A percentile compares a stretch with the other conserved stretches of the same genome.
Conservation (phyloP, 2,329 filamentous ascomycete genomes). For the Sporothrix protearum region DNA sequence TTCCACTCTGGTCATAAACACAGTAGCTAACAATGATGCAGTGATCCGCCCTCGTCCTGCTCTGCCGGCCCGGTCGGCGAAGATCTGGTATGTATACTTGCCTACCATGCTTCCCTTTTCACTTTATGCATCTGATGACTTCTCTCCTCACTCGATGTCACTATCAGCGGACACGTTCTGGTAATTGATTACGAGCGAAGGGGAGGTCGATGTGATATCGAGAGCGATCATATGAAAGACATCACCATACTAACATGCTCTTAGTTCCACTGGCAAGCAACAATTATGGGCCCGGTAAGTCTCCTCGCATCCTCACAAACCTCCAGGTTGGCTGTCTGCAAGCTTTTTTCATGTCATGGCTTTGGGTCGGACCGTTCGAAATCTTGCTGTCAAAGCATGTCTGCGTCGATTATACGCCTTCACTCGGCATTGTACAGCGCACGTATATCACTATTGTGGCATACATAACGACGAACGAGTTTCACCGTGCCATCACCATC, state of each 20-base stretch:
- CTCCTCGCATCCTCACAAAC: slow-evolving; percentile 23
- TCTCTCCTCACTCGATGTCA: neutral
- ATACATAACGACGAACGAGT: neutral
- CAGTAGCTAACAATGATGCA: slow-evolving; percentile 42
- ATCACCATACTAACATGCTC: slow-evolving; percentile 28
- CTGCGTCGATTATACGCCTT: neutral
- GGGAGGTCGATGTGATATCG: neutral
- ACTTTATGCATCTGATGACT: neutral
- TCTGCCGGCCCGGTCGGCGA: slow-evolving; percentile 95
- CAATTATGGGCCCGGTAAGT: slow-evolving; percentile 98
- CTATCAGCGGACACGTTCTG: neutral
- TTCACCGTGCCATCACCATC: neutral
- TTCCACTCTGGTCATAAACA: neutral
- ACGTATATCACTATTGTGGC: neutral
- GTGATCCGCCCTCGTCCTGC: slow-evolving; percentile 97
- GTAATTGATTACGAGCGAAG: neutral
- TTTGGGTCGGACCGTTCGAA: neutral
- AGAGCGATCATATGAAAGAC: neutral
- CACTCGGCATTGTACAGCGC: neutral
- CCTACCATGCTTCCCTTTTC: neutral
- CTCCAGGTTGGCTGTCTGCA: neutral
- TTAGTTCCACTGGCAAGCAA: slow-evolving; percentile 99
- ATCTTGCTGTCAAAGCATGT: neutral
- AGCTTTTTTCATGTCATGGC: neutral
- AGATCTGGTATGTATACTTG: slow-evolving; percentile 84